Evolutionary conservation across 495 filamentous ascomycete species (phyloP).

Genomic region (Daldinia concentrica): DNA sequence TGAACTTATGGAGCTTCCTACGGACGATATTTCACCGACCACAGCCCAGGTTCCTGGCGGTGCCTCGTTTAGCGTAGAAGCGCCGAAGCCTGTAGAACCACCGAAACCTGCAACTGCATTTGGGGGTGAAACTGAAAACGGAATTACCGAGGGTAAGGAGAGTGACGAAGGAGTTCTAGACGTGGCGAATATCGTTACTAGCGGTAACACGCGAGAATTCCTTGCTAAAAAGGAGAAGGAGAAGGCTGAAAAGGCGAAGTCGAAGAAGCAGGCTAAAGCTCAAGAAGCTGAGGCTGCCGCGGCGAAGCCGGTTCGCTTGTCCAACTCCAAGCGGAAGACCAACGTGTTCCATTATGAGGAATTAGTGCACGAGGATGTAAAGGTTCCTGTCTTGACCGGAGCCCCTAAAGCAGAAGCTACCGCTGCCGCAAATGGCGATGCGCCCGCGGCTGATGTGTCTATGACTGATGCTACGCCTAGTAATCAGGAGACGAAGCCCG

Average conservation of each 20-base stretch:
- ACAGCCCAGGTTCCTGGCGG: conserved; percentile 60
- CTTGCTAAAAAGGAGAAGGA: conserved; percentile 91
- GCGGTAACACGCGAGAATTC: conserved; percentile 91
- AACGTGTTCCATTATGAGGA: conserved; percentile 88
- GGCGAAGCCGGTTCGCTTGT: conserved; percentile 68
- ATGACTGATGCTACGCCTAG: conserved; percentile 37
- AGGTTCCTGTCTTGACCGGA: conserved; percentile 55
- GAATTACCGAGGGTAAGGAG: conserved; percentile 51
- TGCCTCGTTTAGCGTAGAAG: conserved; percentile 46
- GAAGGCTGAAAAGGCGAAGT: conserved; percentile 74
- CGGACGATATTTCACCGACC: conserved; percentile 68
- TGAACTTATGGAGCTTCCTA: conserved; percentile 61
- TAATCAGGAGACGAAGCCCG: conserved; percentile 31
- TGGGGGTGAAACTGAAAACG: conserved; percentile 62
- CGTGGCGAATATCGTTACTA: conserved; percentile 90
- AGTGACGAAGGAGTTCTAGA: conserved; percentile 86
- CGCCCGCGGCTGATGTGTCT: conserved; percentile 54
- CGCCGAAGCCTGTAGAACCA: conserved; percentile 47
- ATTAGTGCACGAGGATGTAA: conserved; percentile 69
- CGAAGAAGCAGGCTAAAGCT: conserved; percentile 57
- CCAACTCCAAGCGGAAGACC: conserved; percentile 81
- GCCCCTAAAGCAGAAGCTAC: conserved; percentile 47
- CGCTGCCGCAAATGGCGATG: conserved; percentile 48
- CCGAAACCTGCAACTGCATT: conserved; percentile 45
- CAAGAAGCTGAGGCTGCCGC: conserved; percentile 67